Conservation (phyloP, 2,329 filamentous ascomycete species). For the Stachybotrys elegans region DNA sequence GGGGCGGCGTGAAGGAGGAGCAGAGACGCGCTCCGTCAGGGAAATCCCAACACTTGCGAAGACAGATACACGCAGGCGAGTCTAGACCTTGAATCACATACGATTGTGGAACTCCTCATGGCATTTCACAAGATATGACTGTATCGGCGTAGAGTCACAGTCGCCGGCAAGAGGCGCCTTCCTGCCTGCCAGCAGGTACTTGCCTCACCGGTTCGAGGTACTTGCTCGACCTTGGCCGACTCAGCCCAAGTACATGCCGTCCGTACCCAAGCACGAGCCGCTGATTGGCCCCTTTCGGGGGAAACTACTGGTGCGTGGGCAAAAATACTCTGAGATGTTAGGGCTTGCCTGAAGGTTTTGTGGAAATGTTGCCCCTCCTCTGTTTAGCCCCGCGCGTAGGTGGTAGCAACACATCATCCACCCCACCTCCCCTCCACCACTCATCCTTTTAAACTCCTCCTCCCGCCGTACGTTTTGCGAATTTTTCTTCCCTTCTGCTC, state of each 20-base stretch:
- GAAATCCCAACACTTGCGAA: too few species aligned
- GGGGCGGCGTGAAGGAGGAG: too few species aligned
- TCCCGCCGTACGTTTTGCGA: conserved; percentile 29
- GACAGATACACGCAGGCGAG: too few species aligned
- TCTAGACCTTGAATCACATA: too few species aligned
- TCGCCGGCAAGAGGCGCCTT: too few species aligned
- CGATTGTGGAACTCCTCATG: too few species aligned
- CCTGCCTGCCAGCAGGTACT: too few species aligned
- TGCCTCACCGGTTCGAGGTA: not conserved
- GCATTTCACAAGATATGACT: too few species aligned
- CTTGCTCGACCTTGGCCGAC: not conserved
- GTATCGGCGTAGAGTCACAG: too few species aligned
- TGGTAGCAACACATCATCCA: conserved; percentile 18
- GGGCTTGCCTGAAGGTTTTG: conserved; percentile 21
- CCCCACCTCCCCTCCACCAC: conserved; percentile 21
- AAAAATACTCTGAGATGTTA: conserved; percentile 24
- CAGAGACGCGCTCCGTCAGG: too few species aligned
- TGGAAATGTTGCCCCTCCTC: not conserved
- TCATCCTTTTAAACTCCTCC: conserved; percentile 33
- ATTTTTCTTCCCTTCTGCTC: conserved; percentile 32
- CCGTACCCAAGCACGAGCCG: not conserved
- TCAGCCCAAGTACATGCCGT: not conserved
- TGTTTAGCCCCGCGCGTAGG: conserved; percentile 30
- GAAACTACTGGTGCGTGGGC: not conserved
- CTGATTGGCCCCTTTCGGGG: conserved; percentile 4